A percentile compares a stretch with the other conserved stretches of the same genome.
phyloP scores from a whole-genome alignment of 2,329 filamentous ascomycete species.

The Colletotrichum sp. region DNA sequence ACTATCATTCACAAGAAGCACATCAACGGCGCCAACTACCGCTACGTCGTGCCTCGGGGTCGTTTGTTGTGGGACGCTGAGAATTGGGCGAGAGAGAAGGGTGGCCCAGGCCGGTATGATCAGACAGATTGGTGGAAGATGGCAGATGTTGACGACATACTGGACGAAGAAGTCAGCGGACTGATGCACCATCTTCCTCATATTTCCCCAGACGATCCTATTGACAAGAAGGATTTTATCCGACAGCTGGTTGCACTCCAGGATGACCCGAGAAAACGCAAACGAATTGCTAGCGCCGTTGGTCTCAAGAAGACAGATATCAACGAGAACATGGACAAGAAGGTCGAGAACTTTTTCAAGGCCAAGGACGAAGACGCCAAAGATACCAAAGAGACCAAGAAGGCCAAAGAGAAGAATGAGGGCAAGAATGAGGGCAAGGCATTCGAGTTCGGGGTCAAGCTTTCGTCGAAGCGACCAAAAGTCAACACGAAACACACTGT shows the following conservation, averaged over 20 bases:
- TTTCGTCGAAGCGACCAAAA: constrained; percentile 4
- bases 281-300: not conserved
- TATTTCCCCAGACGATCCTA: not conserved
- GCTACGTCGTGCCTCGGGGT: not conserved
- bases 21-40: not conserved
- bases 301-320: not conserved
- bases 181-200: not conserved
- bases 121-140: constrained; percentile 5
- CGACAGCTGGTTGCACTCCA: not conserved
- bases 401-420: not conserved
- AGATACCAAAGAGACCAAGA: not conserved
- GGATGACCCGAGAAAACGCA: not conserved
- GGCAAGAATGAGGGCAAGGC: not conserved
- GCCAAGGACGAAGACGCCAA: not conserved
- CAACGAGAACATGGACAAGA: not conserved
- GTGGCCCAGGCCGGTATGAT: not conserved
- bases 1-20: not conserved
- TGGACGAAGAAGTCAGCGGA: not conserved
- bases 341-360: not conserved
- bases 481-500: not conserved
- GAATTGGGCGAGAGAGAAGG: not conserved
- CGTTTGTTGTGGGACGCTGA: not conserved
- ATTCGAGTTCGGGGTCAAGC: constrained; percentile 24
- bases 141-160: not conserved
- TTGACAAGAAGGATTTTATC: not conserved